Percentiles rank a stretch among this genome's conserved stretches.
Evolutionary conservation across 2,329 filamentous ascomycete species (phyloP).

Genomic region (Fusarium sp.): DNA sequence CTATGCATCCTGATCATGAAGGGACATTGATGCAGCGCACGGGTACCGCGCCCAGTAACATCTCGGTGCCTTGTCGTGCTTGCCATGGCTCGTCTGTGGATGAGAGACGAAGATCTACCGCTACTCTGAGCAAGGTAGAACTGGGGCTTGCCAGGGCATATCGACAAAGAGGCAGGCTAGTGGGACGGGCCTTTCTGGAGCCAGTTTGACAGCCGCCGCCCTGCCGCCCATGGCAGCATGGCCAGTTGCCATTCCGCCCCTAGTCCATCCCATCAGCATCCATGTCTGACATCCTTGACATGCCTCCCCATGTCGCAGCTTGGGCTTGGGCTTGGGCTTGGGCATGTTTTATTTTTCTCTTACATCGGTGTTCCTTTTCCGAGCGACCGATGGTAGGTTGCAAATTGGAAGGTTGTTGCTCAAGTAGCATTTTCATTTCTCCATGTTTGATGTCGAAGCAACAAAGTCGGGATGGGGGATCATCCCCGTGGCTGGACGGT

Average conservation of each 20-base stretch:
- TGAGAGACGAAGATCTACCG: constrained; percentile 39
- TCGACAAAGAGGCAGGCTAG: constrained; percentile 45
- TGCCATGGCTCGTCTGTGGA: constrained; percentile 29
- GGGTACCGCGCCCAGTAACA: constrained; percentile 8
- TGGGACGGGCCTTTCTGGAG: constrained; percentile 49
- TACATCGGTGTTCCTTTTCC: constrained; percentile 18
- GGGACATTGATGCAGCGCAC: constrained; percentile 17
- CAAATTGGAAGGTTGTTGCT: constrained; percentile 17
- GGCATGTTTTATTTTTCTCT: neutral
- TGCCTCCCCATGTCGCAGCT: constrained; percentile 36
- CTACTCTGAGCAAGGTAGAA: constrained; percentile 38
- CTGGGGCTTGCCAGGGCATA: constrained; percentile 39
- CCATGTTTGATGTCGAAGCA: constrained; percentile 24
- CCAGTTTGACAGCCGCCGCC: constrained; percentile 48
- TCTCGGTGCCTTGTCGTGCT: constrained; percentile 25
- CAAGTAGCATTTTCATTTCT: constrained; percentile 42
- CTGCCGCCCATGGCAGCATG: constrained; percentile 42
- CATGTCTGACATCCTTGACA: constrained; percentile 34
- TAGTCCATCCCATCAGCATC: constrained; percentile 36
- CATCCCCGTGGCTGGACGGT: constrained; percentile 19
- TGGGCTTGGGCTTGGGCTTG: constrained; percentile 17
- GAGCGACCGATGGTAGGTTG: constrained; percentile 25
- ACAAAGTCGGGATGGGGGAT: constrained; percentile 21
- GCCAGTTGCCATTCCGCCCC: constrained; percentile 44
- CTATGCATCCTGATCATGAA: constrained; percentile 27